phyloP scores from a whole-genome alignment of 768 basidiomycete genomes.

The Trametes meyenii region DNA sequence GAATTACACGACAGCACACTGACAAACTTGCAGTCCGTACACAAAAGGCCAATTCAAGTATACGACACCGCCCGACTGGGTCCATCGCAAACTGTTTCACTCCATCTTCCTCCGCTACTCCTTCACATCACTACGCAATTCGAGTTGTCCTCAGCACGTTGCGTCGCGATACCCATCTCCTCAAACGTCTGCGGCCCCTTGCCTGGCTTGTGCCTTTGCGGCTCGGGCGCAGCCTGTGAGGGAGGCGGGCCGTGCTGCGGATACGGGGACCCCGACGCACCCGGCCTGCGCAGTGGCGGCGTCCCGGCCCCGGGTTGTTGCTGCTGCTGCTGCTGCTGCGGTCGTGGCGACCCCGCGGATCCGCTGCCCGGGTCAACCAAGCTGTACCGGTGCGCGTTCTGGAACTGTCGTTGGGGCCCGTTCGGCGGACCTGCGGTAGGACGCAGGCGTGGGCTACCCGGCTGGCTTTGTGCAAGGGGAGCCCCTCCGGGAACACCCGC shows the following conservation, averaged over 20 bases:
- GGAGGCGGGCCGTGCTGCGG: not conserved
- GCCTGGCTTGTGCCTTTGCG: slow-evolving; percentile 23
- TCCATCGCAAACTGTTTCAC: not conserved
- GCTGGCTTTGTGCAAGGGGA: not conserved
- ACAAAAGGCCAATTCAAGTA: too few relatives aligned
- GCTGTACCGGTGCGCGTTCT: slow-evolving; percentile 48
- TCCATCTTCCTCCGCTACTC: not conserved
- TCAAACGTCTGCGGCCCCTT: slow-evolving; percentile 79
- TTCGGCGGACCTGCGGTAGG: not conserved
- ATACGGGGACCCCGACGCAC: slow-evolving; percentile 1
- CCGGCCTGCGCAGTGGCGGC: slow-evolving; percentile 20
- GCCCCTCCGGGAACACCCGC: not conserved
- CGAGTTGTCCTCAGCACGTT: slow-evolving; percentile 70
- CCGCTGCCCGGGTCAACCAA: slow-evolving; percentile 45
- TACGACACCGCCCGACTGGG: not conserved
- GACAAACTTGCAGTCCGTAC: too few relatives aligned
- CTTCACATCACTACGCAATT: slow-evolving; percentile 86
- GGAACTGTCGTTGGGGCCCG: slow-evolving; percentile 20
- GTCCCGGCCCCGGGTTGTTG: slow-evolving; percentile 14
- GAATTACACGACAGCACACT: too few relatives aligned
- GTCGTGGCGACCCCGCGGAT: slow-evolving; percentile 16
- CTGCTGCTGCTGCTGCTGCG: slow-evolving; percentile 13
- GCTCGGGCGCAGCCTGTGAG: slow-evolving; percentile 2
- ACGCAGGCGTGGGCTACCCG: slow-evolving; percentile 6
- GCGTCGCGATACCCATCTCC: slow-evolving; percentile 89